These are phyloP conservation scores for Ophidiomyces ophidiicola DNA, from an alignment of 2,329 filamentous ascomycete genomes.

Conservation along the genomic window DNA sequence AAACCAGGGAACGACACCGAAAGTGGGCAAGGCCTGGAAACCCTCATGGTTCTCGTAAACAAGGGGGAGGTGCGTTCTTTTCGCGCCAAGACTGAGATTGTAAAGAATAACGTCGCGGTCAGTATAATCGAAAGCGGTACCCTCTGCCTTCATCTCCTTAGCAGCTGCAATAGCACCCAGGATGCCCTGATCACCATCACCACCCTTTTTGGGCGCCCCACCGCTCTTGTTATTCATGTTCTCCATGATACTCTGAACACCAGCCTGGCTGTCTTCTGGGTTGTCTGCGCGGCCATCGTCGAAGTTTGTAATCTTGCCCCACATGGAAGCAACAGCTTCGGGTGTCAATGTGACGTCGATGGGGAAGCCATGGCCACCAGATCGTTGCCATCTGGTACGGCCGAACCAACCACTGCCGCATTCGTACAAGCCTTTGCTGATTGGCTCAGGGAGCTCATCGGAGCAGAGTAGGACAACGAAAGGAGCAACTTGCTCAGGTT, in stretches of 20 bases:
- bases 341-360: constrained; percentile 71
- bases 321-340: constrained; percentile 66
- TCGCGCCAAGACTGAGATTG: constrained; percentile 87
- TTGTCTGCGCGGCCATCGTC: constrained; percentile 78
- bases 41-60: constrained; percentile 84
- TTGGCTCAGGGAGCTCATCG: constrained; percentile 72
- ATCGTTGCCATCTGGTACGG: constrained; percentile 87
- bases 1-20: constrained; percentile 90
- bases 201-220: constrained; percentile 40
- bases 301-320: constrained; percentile 72
- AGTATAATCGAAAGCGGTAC: constrained; percentile 68
- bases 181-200: constrained; percentile 47
- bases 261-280: constrained; percentile 65
- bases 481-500: constrained; percentile 95
- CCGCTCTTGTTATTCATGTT: constrained; percentile 68
- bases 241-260: constrained; percentile 64
- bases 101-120: constrained; percentile 89
- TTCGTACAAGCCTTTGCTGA: constrained; percentile 83
- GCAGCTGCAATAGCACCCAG: constrained; percentile 64
- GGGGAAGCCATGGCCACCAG: constrained; percentile 81
- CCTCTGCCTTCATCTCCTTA: constrained; percentile 57
- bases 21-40: constrained; percentile 92
- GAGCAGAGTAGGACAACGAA: constrained; percentile 75
- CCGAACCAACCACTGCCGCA: constrained; percentile 90
- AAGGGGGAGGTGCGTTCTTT: constrained; percentile 72